A percentile compares a stretch with the other conserved stretches of the same genome.
Evolutionary conservation across 257 asterid species (phyloP).

Genomic region (Solanum virginianum): DNA sequence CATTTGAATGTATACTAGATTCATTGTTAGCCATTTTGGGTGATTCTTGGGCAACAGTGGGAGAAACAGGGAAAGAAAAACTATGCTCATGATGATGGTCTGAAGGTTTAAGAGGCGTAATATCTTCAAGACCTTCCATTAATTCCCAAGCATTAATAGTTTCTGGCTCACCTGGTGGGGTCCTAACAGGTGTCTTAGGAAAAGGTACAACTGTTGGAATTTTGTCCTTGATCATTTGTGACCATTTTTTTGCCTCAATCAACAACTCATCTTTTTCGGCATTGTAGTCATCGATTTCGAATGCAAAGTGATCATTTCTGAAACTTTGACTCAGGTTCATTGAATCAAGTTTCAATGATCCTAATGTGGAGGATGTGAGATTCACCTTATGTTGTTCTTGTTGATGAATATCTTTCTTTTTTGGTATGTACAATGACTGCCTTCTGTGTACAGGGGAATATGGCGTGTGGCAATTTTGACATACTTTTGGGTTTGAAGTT

Average conservation of each 20-base stretch:
- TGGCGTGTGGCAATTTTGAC: not conserved
- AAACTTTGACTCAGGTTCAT: conserved; percentile 1
- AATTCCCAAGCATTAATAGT: conserved; percentile 54
- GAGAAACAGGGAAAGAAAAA: conserved; percentile 45
- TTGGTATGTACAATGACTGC: not conserved
- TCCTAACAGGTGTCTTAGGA: conserved; percentile 24
- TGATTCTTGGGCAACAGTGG: not conserved
- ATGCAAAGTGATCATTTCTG: conserved; percentile 11
- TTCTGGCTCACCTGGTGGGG: conserved; percentile 70
- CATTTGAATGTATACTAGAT: conserved; percentile 38
- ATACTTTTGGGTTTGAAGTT: not conserved
- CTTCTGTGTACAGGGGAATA: not conserved
- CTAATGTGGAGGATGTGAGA: conserved; percentile 74
- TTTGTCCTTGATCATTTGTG: conserved; percentile 42
- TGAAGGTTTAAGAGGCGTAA: conserved; percentile 22
- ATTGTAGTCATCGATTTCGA: not conserved
- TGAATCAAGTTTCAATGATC: conserved; percentile 59
- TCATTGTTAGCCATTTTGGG: conserved; percentile 18
- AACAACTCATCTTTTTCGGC: conserved; percentile 33
- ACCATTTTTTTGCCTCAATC: conserved; percentile 67
- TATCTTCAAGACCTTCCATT: conserved; percentile 67
- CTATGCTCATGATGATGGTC: conserved; percentile 33
- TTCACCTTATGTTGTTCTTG: not conserved
- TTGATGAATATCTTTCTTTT: not conserved
- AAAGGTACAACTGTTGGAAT: conserved; percentile 14